phyloP scores from a whole-genome alignment of 2,329 filamentous ascomycete species.

The Fusarium lateritium region DNA sequence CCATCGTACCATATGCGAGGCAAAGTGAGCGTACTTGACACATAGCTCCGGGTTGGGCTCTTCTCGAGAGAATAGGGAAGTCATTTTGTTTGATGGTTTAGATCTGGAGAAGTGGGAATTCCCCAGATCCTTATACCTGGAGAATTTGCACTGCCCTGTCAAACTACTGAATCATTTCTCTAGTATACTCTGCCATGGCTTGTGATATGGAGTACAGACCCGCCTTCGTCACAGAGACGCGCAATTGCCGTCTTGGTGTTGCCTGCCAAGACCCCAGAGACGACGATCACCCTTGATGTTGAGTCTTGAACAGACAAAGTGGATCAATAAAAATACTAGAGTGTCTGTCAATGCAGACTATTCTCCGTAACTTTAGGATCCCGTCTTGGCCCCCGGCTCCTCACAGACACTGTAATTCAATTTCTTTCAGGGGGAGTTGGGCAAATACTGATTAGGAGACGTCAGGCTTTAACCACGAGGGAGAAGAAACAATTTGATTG shows the following conservation, averaged over 20 bases:
- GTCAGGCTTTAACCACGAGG: conserved; percentile 40
- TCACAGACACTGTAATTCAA: conserved; percentile 14
- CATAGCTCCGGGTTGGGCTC: conserved; percentile 51
- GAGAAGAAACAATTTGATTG: conserved; percentile 26
- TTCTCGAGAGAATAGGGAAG: conserved; percentile 38
- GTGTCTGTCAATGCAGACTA: background rate
- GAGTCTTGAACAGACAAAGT: conserved; percentile 15
- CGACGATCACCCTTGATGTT: conserved; percentile 46
- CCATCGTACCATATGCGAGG: conserved; percentile 57
- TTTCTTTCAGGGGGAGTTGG: conserved; percentile 25
- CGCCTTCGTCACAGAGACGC: conserved; percentile 42
- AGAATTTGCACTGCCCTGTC: conserved; percentile 10
- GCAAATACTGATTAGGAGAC: conserved; percentile 3
- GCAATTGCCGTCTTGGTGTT: conserved; percentile 45
- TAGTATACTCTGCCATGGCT: background rate
- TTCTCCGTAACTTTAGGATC: conserved; percentile 11
- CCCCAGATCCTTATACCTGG: conserved; percentile 38
- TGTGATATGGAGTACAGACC: conserved; percentile 41
- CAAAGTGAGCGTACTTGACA: conserved; percentile 60
- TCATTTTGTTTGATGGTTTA: conserved; percentile 34
- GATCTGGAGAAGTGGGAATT: background rate
- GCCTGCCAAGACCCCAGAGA: conserved; percentile 42
- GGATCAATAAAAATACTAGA: background rate
- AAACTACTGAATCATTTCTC: conserved; percentile 13
- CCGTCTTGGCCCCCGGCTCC: conserved; percentile 19